Base-by-base conservation (phyloP, 2,329 filamentous ascomycete genomes). In the Thelonectria discophora region DNA sequence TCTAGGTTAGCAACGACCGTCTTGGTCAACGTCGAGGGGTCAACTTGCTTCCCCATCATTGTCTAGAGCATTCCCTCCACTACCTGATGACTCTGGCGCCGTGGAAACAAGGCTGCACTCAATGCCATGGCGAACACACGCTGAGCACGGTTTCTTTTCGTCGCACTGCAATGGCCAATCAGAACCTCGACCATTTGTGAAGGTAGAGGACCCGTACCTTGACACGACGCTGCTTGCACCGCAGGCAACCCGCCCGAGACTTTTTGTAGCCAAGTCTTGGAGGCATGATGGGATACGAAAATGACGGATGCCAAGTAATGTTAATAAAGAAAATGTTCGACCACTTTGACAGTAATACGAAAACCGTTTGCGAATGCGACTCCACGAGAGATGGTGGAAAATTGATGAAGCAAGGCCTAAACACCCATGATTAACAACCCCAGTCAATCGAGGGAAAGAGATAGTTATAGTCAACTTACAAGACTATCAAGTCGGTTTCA, bases 221-320 rank as follows among this genome's bases (percentile, higher is more conserved):
- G 49, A 52, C 49, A n/a, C 49, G 49, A 11, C 49, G 49, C 20
- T 52, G 49, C 27, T 52, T 52, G 37, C 49, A 52, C 7, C 49
- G 32, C 13, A 52, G 49, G n/a, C 49, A 52, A 12, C 49, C 49
- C 6, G 13, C 10, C 5, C 49, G 32, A 21, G 49, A 52, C 15
- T 52, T 52, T 24, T 42, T 52, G 49, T 40, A 42, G 12, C 49
- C 49, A 9, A 52, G 17, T 10, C 49, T 34, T 15, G 47, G 49
- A 21, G 47, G 21, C 46, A 48, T 48, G 3, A 46, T 24, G 17
- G 3, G 27, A 12, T 27, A 15, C 12, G 18, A 24, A 27, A 20
- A 6, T 20, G 43, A 46, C 21, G 12, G 12, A 24, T 24, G 43
- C 11, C 46, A 13, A 27, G 46, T 21, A 15, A 48, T 11, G 24